These are phyloP conservation scores for Pythium folliculosum DNA, from an alignment of 352 stramenopile species.

Conservation along the genomic window DNA sequence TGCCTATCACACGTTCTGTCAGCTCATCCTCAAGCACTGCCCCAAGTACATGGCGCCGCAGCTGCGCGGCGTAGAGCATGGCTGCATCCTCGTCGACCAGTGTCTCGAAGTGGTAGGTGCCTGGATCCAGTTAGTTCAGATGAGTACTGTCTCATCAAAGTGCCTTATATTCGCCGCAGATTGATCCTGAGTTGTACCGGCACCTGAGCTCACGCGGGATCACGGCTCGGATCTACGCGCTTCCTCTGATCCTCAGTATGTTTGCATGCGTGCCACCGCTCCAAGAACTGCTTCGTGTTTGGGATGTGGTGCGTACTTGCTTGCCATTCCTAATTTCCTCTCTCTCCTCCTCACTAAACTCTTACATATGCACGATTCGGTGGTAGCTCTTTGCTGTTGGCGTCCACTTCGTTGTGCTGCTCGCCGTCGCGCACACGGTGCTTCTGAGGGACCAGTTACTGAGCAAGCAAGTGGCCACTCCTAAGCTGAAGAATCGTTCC, in stretches of 20 bases:
- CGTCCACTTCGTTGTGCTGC: conserved; percentile 90
- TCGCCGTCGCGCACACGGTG: conserved; percentile 89
- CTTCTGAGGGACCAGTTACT: conserved; percentile 84
- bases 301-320: conserved; percentile 76
- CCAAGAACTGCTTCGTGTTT: conserved; percentile 87
- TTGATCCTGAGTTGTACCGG: conserved; percentile 81
- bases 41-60: conserved; percentile 90
- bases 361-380: no score
- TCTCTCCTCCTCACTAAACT: no score
- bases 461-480: conserved; percentile 47
- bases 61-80: conserved; percentile 81
- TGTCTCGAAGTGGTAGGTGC: conserved; percentile 40
- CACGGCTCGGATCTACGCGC: conserved; percentile 84
- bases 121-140: neutral
- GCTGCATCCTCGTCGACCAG: conserved; percentile 81
- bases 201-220: conserved; percentile 79
- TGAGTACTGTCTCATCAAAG: neutral
- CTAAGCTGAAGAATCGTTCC: neutral
- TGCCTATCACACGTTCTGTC: conserved; percentile 90
- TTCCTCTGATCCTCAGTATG: conserved; percentile 87
- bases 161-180: conserved; percentile 25
- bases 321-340: neutral
- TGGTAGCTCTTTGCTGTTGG: conserved; percentile 87
- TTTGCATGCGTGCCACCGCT: conserved; percentile 90
- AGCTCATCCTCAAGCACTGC: conserved; percentile 86